Evolutionary conservation across 208 protist genomes (phyloP), one percentile per base, ranked within the genome.

Genomic region (Angomonas ambiguus): DNA sequence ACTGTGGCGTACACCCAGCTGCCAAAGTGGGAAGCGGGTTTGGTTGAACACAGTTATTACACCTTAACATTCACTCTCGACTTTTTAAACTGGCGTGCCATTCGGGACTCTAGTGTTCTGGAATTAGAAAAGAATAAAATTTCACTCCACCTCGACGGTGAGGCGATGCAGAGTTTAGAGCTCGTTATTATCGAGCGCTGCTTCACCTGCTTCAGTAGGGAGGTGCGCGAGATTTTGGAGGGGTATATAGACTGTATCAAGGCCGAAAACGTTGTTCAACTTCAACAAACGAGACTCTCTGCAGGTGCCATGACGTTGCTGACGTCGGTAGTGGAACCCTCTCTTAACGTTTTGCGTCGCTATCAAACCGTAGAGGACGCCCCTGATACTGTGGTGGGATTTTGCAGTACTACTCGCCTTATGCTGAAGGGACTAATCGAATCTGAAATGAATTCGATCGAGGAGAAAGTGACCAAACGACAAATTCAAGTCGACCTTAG

Each of bases 321-420:
- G 11, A 53, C 65, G 16, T 38, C 53, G 32, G 74, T 78, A 24
- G 55, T 84, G 35, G 79, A 84, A 65, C 79, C 79, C 22, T 74
- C 74, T 2, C 69, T 77, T 65, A 71, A 80, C 11, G 35, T 84
- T 4, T 65, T 84, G 18, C 68, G 67, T 1, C 70, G 79, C 4
- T 69, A 72, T 38, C 45, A 45, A 10, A 35, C 24, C 0, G 42
- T 49, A 27, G 25, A 1, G 22, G 42, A 18, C 13, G 1, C 1
- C 18, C 0, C 13, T 1, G 33, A 41, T 2, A 16, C 16, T 1
- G 5, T 31, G 48, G 49, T 56, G 5, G 34, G 41, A 8, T 24
- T 53, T n/a, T 53, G 45, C 45, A 22, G 18, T 20, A 24, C 10
- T 8, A 20, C 24, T 4, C 45, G 45, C 45, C 45, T 27, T 5